phyloP scores from a whole-genome alignment of 139 green algal genomes.

The Gonium pectorale region DNA sequence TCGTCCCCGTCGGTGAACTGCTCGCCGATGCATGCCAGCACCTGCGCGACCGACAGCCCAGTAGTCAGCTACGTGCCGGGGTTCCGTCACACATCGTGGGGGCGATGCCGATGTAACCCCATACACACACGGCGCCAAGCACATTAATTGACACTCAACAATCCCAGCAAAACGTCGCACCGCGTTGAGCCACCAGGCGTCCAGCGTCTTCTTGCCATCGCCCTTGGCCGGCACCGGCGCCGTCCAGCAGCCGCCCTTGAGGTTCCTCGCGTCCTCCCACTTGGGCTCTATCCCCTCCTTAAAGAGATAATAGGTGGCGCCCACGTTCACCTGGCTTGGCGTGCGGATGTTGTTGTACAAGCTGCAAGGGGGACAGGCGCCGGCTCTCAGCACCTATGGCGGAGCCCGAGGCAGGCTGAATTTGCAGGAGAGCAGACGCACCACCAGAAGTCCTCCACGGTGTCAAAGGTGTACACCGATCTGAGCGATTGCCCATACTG shows the following conservation, averaged over 20 bases:
- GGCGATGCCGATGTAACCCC: no score
- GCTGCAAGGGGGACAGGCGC: constrained; percentile 61
- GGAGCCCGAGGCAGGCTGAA: no score
- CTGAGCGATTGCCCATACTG: constrained; percentile 64
- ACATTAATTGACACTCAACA: neutral
- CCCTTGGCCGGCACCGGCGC: constrained; percentile 74
- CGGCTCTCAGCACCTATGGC: no score
- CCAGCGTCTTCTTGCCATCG: constrained; percentile 78
- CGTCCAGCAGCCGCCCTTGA: constrained; percentile 93
- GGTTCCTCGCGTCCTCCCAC: constrained; percentile 97
- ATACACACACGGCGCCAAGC: no score
- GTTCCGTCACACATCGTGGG: no score
- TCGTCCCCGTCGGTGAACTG: constrained; percentile 97
- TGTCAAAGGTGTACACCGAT: constrained; percentile 95
- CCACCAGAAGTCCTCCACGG: constrained; percentile 99
- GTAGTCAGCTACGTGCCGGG: no score
- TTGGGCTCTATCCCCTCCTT: constrained; percentile 98
- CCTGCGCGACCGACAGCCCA: no score
- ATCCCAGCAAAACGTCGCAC: constrained; percentile 50
- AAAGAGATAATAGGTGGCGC: constrained; percentile 96
- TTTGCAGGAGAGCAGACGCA: constrained; percentile 60
- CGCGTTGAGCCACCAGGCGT: constrained; percentile 95
- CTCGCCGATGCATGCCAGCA: constrained; percentile 98
- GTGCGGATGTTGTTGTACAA: constrained; percentile 99
- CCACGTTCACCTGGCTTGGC: constrained; percentile 85